A percentile compares a stretch with the other conserved stretches of the same genome.
Conservation (phyloP, 2,329 filamentous ascomycete genomes). For the Elsinoe batatas region DNA sequence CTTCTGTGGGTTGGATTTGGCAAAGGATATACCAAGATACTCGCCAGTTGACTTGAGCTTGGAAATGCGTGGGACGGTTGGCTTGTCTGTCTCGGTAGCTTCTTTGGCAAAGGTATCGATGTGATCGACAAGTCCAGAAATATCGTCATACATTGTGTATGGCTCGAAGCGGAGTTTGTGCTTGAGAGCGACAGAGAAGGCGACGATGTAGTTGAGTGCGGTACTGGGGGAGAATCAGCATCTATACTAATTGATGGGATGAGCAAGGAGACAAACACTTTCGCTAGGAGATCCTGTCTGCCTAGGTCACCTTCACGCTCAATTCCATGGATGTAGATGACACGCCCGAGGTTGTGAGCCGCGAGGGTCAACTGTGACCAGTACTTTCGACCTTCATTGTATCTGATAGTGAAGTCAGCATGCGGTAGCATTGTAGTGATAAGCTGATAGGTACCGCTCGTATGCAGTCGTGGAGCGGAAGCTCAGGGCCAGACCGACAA, state of each 20-base stretch:
- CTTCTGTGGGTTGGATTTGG: slow-evolving; percentile 68
- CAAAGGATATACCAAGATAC: slow-evolving; percentile 67
- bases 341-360: slow-evolving; percentile 51
- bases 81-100: slow-evolving; percentile 34
- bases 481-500: slow-evolving; percentile 67
- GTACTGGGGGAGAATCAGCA: slow-evolving; percentile 27
- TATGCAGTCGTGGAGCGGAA: slow-evolving; percentile 71
- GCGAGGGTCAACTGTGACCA: slow-evolving; percentile 50
- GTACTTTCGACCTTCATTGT: slow-evolving; percentile 49
- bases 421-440: neutral
- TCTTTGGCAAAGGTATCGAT: slow-evolving; percentile 64
- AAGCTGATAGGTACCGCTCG: slow-evolving; percentile 40
- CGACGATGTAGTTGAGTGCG: slow-evolving; percentile 66
- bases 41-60: slow-evolving; percentile 42
- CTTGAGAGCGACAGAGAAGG: slow-evolving; percentile 68
- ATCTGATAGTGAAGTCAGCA: slow-evolving; percentile 16
- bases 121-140: slow-evolving; percentile 58
- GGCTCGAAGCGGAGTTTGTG: slow-evolving; percentile 79
- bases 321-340: slow-evolving; percentile 70
- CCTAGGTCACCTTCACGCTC: slow-evolving; percentile 47
- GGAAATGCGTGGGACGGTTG: slow-evolving; percentile 25
- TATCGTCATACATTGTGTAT: slow-evolving; percentile 65
- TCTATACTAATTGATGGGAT: neutral
- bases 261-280: slow-evolving; percentile 36
- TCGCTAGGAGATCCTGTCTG: slow-evolving; percentile 60